A percentile compares a stretch with the other conserved stretches of the same genome.
Evolutionary conservation across 2,329 filamentous ascomycete genomes (phyloP).

Genomic region (Pseudocercospora fijiensis): DNA sequence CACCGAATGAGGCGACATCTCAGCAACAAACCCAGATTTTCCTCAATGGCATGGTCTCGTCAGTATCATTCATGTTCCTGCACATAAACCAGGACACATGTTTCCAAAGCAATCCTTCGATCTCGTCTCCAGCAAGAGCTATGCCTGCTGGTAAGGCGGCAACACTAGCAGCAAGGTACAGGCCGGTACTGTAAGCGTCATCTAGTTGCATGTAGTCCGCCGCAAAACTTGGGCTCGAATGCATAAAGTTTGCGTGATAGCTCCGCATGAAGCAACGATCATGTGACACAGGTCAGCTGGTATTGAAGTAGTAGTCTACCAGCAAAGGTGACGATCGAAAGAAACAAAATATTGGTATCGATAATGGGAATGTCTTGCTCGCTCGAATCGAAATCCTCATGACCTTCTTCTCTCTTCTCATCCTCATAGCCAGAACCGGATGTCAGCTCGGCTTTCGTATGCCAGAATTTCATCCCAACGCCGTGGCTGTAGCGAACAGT

Average conservation of each 20-base stretch:
- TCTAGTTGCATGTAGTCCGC: neutral
- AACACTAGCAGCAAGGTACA: neutral
- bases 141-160: neutral
- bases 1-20: too few relatives aligned
- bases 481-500: neutral
- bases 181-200: neutral
- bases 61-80: neutral
- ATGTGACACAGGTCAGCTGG: neutral
- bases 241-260: constrained; percentile 4
- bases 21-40: too few relatives aligned
- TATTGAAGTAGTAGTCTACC: neutral
- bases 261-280: neutral
- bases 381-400: neutral
- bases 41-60: too few relatives aligned
- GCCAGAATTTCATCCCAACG: neutral
- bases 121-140: neutral
- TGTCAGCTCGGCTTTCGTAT: neutral
- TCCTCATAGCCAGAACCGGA: neutral
- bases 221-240: neutral
- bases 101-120: neutral
- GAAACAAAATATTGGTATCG: neutral
- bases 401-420: too few relatives aligned
- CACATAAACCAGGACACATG: too few relatives aligned
- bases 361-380: neutral
- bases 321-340: neutral